Evolutionary conservation across 2,329 filamentous ascomycete species (phyloP).

Genomic region (Sporothrix humicola): DNA sequence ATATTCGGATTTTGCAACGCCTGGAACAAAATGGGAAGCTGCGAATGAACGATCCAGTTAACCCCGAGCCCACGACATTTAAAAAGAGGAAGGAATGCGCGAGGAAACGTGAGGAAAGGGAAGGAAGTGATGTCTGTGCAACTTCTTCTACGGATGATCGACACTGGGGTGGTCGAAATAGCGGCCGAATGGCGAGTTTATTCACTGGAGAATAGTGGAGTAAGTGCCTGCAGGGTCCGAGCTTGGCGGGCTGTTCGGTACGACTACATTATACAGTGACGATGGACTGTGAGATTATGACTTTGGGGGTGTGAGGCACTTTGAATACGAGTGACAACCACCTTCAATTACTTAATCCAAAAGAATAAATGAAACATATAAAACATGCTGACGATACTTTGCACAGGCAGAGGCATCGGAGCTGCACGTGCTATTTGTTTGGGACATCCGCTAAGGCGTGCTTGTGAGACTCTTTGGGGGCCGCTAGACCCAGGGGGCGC

Average conservation of each 20-base stretch:
- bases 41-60: not conserved
- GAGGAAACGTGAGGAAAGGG: not conserved
- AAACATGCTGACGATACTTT: no score
- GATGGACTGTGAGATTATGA: not conserved
- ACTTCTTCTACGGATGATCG: not conserved
- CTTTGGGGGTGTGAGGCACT: not conserved
- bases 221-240: not conserved
- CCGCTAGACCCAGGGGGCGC: not conserved
- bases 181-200: slow-evolving; percentile 3
- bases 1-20: not conserved
- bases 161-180: not conserved
- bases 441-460: not conserved
- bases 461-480: not conserved
- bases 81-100: slow-evolving; percentile 15
- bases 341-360: not conserved
- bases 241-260: not conserved
- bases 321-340: not conserved
- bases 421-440: not conserved
- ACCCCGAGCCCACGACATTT: no score
- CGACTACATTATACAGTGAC: slow-evolving; percentile 4
- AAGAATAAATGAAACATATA: not conserved
- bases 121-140: not conserved
- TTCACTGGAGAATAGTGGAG: not conserved
- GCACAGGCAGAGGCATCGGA: not conserved
- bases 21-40: not conserved